Evolutionary conservation across 192 early-diverging fungal genomes (phyloP), one percentile per base, ranked within the genome.

Genomic region (Backusella psychrophila): DNA sequence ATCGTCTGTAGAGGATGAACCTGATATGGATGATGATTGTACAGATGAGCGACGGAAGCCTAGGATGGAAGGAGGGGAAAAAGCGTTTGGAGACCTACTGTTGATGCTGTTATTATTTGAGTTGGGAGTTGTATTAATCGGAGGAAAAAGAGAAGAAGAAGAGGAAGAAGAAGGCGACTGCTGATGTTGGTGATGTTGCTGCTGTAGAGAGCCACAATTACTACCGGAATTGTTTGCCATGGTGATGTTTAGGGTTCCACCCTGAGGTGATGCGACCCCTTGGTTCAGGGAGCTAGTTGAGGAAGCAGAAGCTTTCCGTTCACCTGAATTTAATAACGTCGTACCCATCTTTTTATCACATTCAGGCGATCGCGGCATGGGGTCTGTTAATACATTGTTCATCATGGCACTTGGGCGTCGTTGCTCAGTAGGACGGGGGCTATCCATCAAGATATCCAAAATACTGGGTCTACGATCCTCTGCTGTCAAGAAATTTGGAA

Each of bases 371-470:
- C 53, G 70, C 49, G 70, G 29, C 29, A 17, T 29, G 26, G 70
- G 19, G 21, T 69, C 68, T 36, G 19, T 21, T 4, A 63, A 29
- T 15, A 67, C 4, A n/a, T 41, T 41, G 23, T 34, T 39, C 21
- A 53, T 74, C 33, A 56, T 74, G 23, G 56, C 66, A 36, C 65
- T 68, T 68, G 74, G 74, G n/a, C 74, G 63, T 19, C 66, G 75
- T 26, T 76, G 75, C 17, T 76, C 75, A 12, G 31, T 23, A 35
- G n/a, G 7, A 12, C 41, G 38, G 9, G 71, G 77, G 15, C 69
- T 52, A 59, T 76, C 78, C 74, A 76, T 73, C 14, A 76, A 38
- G n/a, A 76, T 80, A 44, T 80, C 74, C 17, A 80, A 46, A 31
- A 75, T 80, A 33, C 78, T 76, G 14, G 74, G 74, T 36, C 74